Percentiles rank a stretch among this genome's conserved stretches.
These are phyloP conservation scores for Nitzschia palea DNA, from an alignment of 108 stramenopile species.

Conservation along the genomic window DNA sequence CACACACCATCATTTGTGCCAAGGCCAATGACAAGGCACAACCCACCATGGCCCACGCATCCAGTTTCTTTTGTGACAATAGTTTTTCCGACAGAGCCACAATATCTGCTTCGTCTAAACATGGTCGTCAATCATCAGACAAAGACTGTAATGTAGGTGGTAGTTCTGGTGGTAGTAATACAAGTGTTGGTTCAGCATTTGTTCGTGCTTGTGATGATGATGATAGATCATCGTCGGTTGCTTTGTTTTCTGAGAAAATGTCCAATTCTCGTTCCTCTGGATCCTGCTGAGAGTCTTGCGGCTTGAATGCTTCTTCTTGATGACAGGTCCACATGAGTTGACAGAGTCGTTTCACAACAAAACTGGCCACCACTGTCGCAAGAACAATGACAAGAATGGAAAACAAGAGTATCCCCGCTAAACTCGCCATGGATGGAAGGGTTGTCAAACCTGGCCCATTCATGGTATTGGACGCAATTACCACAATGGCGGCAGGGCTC, in stretches of 20 bases:
- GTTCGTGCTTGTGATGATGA: no score
- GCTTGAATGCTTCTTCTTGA: not conserved
- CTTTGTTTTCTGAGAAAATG: no score
- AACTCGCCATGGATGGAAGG: not conserved
- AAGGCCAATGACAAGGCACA: constrained; percentile 17
- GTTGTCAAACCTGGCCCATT: constrained; percentile 13
- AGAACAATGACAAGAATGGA: not conserved
- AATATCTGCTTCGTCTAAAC: not conserved
- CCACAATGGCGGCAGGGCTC: constrained; percentile 12
- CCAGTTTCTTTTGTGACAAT: not conserved
- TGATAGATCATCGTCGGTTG: no score
- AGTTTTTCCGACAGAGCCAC: not conserved
- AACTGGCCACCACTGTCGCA: constrained; percentile 2
- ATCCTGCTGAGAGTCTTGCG: no score
- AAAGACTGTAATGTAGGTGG: not conserved
- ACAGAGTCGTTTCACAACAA: not conserved
- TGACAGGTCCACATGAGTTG: not conserved
- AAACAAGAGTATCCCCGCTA: not conserved
- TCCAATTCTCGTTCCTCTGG: no score
- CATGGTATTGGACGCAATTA: constrained; percentile 19
- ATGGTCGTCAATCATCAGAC: no score
- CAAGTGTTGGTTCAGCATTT: no score
- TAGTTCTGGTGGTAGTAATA: not conserved
- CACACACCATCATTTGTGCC: constrained; percentile 20
- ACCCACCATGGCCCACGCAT: not conserved